Conservation (phyloP, 2,329 filamentous ascomycete species). For the Teratosphaeria epicoccoides region DNA sequence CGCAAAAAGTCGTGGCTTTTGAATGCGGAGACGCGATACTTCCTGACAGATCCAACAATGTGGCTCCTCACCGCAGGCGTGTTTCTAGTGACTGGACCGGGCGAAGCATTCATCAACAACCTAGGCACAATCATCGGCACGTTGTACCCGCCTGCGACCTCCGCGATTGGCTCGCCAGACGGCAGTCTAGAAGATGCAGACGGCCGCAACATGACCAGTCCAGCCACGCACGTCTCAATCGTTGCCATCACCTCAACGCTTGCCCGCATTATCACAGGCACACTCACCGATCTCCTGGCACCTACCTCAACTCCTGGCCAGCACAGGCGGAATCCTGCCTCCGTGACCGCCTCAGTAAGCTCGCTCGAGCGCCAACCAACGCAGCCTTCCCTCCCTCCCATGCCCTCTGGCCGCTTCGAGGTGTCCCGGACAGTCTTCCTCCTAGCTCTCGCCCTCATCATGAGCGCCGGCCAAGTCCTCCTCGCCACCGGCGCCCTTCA, state of each 20-base stretch:
- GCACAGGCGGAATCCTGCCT: conserved; percentile 41
- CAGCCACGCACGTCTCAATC: conserved; percentile 84
- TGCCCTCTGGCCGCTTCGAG: conserved; percentile 33
- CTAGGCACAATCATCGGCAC: conserved; percentile 87
- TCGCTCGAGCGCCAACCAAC: conserved; percentile 17
- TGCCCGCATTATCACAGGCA: conserved; percentile 82
- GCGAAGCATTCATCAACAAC: conserved; percentile 98
- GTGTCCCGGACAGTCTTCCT: conserved; percentile 75
- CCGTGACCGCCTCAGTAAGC: conserved; percentile 31
- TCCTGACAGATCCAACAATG: conserved; percentile 84
- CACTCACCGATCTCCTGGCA: conserved; percentile 81
- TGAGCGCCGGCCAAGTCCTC: conserved; percentile 63
- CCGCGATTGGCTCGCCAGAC: conserved; percentile 37
- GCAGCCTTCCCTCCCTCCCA: conserved; percentile 7
- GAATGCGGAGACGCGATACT: conserved; percentile 79
- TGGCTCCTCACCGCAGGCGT: conserved; percentile 89
- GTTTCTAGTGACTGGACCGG: conserved; percentile 84
- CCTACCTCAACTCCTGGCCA: conserved; percentile 41
- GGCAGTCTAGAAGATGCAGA: conserved; percentile 24
- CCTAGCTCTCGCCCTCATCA: conserved; percentile 59
- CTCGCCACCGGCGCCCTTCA: conserved; percentile 69
- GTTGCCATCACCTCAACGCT: conserved; percentile 82
- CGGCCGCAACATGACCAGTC: conserved; percentile 42
- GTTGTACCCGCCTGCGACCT: conserved; percentile 52
- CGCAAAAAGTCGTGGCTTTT: conserved; percentile 76